These are phyloP conservation scores for Tulasnella sp. DNA, from an alignment of 768 basidiomycete species.

Conservation along the genomic window DNA sequence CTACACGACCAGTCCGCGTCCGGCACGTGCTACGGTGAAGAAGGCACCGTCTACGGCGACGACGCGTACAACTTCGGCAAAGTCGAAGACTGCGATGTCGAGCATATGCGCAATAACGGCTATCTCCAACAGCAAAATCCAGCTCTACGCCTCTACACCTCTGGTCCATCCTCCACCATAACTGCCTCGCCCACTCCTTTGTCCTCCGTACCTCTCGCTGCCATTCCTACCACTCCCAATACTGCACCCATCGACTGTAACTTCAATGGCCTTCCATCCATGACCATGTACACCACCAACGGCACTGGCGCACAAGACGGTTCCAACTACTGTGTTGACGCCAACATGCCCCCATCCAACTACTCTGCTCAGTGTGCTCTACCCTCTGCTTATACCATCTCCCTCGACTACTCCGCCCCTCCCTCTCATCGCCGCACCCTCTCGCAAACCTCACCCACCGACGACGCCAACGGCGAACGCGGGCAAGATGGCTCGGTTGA, in stretches of 20 bases:
- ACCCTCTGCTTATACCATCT: neutral
- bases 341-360: slow-evolving; percentile 5
- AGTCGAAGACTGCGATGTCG: slow-evolving; percentile 9
- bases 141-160: neutral
- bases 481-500: neutral
- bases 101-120: neutral
- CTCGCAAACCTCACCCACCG: neutral
- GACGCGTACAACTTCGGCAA: slow-evolving; percentile 8
- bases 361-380: neutral
- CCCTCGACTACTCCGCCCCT: neutral
- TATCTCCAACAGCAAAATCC: neutral
- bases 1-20: neutral
- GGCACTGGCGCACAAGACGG: neutral
- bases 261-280: neutral
- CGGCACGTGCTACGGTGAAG: slow-evolving; percentile 10
- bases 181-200: neutral
- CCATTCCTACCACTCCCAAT: neutral
- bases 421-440: neutral
- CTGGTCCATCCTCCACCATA: neutral
- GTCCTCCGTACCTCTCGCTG: neutral
- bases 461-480: neutral
- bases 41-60: slow-evolving; percentile 14
- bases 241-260: neutral
- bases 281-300: neutral
- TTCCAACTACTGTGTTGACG: slow-evolving; percentile 7